Evolutionary conservation across 139 green algal species (phyloP), one percentile per base, ranked within the genome.

Genomic region (Chlorella sp.): DNA sequence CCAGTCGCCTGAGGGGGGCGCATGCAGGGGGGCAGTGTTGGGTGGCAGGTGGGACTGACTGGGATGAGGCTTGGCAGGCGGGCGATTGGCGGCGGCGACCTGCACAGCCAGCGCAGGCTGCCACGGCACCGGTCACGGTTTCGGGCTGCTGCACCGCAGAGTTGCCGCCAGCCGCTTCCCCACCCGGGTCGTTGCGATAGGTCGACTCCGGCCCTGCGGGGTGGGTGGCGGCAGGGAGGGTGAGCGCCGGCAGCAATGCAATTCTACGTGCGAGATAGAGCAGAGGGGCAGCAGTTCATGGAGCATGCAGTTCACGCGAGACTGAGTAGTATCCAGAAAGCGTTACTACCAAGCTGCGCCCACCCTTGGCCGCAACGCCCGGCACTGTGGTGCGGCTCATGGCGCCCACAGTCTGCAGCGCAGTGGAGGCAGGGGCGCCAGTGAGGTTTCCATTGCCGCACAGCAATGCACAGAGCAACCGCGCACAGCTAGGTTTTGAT

Each of bases 1-100:
- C 60, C 76, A 82, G 60, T 82, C 76, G 41, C 76, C 74, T 70
- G 47, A 32, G 30, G 25, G 55, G 38, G 26, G 64, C 13, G 30
- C 34, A 26, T 13, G 3, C n/a, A 39, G 13, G 28, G 32, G 63
- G 13, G 63, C 28, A n/a, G 64, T 34, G 64, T 41, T 13, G 34
- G 64, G 30, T 41, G 64, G 64, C 64, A 26, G n/a, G 9, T 17
- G 4, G 64, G 3, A 6, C 28, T 9, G 11, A 32, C 26, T 25
- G 63, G 26, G 44, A 51, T 38, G 63, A 34, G 63, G n/a, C n/a
- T n/a, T n/a, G n/a, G n/a, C n/a, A n/a, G n/a, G n/a, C n/a, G n/a
- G n/a, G n/a, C n/a, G n/a, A n/a, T n/a, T n/a, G n/a, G n/a, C n/a
- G n/a, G n/a, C n/a, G n/a, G n/a, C n/a, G n/a, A n/a, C n/a, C n/a